Base-by-base conservation (phyloP, 257 asterid species). In the Solanum virginianum region DNA sequence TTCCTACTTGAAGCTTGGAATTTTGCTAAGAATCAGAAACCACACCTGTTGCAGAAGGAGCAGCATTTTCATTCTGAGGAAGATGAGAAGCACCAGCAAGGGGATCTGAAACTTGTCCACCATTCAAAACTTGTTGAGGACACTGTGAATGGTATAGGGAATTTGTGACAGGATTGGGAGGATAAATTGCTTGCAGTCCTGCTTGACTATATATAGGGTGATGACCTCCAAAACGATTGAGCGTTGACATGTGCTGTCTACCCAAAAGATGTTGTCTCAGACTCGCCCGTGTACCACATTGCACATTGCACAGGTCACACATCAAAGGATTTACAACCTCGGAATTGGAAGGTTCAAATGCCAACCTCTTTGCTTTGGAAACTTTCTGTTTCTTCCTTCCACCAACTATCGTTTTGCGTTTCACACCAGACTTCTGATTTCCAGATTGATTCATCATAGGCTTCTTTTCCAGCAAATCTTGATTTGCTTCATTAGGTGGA, bases 131-230 rank as follows among this genome's bases (percentile, higher is more conserved):
- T 70, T 86, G 84, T 85, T 85, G 89, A 72, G 51, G 68, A 49
- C 51, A 82, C 72, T 83, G 85, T 71, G 56, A 66, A 36, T 56
- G 80, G 59, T 59, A 26, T 54, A 60, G 29, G 14, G 82, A 66
- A 24, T 88, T 80, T 16, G 87, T 32, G n/a, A 79, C 8, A 5
- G 85, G 83, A 80, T 72, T 85, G 47, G 89, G 88, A 47, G 89
- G 88, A 68, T 88, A 88, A 36, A 82, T 65, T 68, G 85, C 84
- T 86, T 86, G 91, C 69, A 88, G 89, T 81, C 89, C 88, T 24
- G 51, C 14, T 18, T 80, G 71, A 83, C 85, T 86, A 43, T 65
- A 82, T 63, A 65, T 87, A 74, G 88, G 86, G 81, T 75, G 82
- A 62, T 87, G 86, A 80, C 75, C 85, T 36, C 83, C 84, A 83